Base-by-base conservation (phyloP, 306 rosid genomes). In the Lathyrus oleraceus region DNA sequence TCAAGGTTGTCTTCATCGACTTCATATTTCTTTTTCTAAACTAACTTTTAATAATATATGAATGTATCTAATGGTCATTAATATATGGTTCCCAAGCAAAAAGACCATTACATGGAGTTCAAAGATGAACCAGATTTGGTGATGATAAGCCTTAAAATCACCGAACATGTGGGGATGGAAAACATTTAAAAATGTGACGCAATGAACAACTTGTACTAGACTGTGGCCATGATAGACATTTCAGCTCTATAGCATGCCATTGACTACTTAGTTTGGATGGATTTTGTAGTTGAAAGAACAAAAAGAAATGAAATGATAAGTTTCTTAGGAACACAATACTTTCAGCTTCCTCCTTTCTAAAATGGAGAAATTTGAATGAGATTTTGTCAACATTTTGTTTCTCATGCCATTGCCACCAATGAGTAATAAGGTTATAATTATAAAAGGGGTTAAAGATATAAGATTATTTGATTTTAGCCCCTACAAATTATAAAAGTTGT, bases 241-340 rank as follows among this genome's bases (percentile, higher is more conserved):
- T 23, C 61, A 25, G 16, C 5, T 20, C 58, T 52, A 52, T 19
- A 52, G 20, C 64, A 59, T 30, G 21, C 13, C 28, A 36, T 17
- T 61, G 47, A 62, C 51, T 21, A 56, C 5, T 19, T 43, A 19
- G 25, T 16, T 58, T 11, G 21, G 20, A 61, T 68, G 40, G 28
- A 74, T 28, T 36, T 39, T 23, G 16, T 10, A 61, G 10, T 15
- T 65, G 32, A 58, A 35, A 15, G 67, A 72, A 69, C 58, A 68
- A 54, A 79, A 69, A 20, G 15, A 45, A 12, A 54, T 23, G 42
- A 43, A 68, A 68, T 28, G 35, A 28, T 20, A 51, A 38, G 57
- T 10, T 70, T 21, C 45, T 15, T 12, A 69, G 71, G 61, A 61
- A 30, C 51, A 69, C 11, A 30, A 70, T 49, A 49, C 51, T 63